Conservation (phyloP, 1,284 basidiomycete species). For the Amylostereum areolatum region DNA sequence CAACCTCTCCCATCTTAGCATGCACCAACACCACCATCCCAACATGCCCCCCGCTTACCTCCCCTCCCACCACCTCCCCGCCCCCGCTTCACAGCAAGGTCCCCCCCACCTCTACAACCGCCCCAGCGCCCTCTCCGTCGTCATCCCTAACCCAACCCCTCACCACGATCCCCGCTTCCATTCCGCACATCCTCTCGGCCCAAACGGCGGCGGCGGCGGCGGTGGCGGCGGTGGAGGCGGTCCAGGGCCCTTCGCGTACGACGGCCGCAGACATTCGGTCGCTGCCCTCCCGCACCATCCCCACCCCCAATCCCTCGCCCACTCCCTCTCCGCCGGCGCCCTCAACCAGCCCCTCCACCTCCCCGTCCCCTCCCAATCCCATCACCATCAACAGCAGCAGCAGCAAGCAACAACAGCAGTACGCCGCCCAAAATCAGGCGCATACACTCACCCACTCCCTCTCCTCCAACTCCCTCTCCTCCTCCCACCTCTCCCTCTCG, state of each 20-base stretch:
- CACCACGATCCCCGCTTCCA: no score
- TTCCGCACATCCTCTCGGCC: no score
- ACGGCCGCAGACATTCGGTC: not conserved
- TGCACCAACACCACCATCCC: not conserved
- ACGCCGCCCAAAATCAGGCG: not conserved
- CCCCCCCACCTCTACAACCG: no score
- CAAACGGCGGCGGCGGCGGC: no score
- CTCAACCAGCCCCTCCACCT: not conserved
- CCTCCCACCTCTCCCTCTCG: not conserved
- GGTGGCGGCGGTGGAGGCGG: no score
- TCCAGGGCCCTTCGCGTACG: no score
- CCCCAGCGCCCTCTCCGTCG: no score
- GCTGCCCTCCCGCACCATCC: not conserved
- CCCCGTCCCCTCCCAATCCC: not conserved
- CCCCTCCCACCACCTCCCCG: no score
- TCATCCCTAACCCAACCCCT: no score
- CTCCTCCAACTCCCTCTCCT: not conserved
- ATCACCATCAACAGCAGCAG: no score
- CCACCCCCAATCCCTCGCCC: not conserved
- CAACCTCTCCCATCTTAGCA: not conserved
- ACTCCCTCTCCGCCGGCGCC: not conserved
- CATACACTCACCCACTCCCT: not conserved
- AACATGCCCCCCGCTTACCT: not conserved
- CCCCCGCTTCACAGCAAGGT: no score
- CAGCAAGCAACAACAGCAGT: not conserved